Conservation (phyloP, 2,329 filamentous ascomycete species). For the Piedraia hortae region DNA sequence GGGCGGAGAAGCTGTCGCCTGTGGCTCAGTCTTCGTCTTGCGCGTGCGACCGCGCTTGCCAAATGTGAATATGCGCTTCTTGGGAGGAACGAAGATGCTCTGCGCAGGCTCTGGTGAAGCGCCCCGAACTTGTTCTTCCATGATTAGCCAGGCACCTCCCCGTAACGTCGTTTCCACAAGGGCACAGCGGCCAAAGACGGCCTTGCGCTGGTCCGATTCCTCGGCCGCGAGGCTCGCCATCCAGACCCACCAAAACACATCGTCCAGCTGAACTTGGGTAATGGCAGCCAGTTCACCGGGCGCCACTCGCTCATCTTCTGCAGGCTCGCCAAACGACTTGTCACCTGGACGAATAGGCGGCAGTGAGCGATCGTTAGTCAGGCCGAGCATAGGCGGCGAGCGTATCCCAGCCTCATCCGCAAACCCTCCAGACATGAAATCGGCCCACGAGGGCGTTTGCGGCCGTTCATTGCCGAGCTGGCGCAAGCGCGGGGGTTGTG, state of each 20-base stretch:
- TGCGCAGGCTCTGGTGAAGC: slow-evolving; percentile 62
- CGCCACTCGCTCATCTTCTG: slow-evolving; percentile 42
- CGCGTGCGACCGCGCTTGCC: slow-evolving; percentile 41
- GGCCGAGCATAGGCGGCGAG: slow-evolving; percentile 28
- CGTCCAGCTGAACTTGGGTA: slow-evolving; percentile 58
- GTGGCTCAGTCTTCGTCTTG: slow-evolving; percentile 37
- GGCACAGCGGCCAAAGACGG: slow-evolving; percentile 79
- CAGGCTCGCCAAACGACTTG: slow-evolving; percentile 14
- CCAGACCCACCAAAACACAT: slow-evolving; percentile 99
- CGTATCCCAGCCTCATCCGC: slow-evolving; percentile 38
- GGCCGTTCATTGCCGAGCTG: slow-evolving; percentile 43
- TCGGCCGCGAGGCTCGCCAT: slow-evolving; percentile 86
- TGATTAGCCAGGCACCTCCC: slow-evolving; percentile 65
- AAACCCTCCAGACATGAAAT: slow-evolving; percentile 87
- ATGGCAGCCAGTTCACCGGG: slow-evolving; percentile 91
- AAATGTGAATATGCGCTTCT: slow-evolving; percentile 71
- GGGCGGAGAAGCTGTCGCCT: slow-evolving; percentile 15
- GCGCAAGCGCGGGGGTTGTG: slow-evolving; percentile 29
- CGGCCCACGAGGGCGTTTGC: slow-evolving; percentile 92
- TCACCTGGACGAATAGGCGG: slow-evolving; percentile 61
- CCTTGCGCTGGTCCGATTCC: slow-evolving; percentile 61
- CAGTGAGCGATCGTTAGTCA: slow-evolving; percentile 78
- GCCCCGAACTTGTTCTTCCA: slow-evolving; percentile 90
- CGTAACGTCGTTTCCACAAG: slow-evolving; percentile 68
- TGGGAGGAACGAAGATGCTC: slow-evolving; percentile 77